These are phyloP conservation scores for Suillus sp. DNA, from an alignment of 768 basidiomycete genomes.

Conservation along the genomic window DNA sequence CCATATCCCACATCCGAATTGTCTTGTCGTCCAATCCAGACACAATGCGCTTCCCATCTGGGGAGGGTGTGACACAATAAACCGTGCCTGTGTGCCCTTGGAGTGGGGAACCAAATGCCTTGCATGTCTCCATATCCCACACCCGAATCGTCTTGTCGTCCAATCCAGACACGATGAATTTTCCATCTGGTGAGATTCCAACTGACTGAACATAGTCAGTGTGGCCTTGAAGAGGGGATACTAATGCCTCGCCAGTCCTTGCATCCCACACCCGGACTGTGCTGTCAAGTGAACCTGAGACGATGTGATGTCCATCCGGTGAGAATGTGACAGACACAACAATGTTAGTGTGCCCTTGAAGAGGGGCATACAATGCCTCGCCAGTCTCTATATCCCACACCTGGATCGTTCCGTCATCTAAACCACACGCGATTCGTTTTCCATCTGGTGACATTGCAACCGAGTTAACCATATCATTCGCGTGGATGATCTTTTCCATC, in stretches of 20 bases:
- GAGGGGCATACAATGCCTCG: not conserved
- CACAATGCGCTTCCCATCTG: conserved; percentile 3
- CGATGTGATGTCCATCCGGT: conserved; percentile 26
- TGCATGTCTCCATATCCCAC: conserved; percentile 15
- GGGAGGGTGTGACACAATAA: not conserved
- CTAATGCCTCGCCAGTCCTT: conserved; percentile 20
- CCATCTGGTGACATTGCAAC: not conserved
- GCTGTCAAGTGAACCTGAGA: conserved; percentile 17
- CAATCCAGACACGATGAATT: conserved; percentile 6
- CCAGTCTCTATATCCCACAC: conserved; percentile 7
- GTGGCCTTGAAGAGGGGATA: conserved; percentile 17
- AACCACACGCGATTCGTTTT: conserved; percentile 15
- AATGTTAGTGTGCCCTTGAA: not conserved
- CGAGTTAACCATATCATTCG: rapidly evolving
- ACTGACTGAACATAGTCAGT: not conserved
- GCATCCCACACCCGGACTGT: conserved; percentile 2
- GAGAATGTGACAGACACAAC: conserved; percentile 27
- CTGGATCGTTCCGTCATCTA: conserved; percentile 6
- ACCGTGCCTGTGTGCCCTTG: not conserved
- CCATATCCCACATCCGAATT: conserved; percentile 8
- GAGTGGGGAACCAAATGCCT: not conserved
- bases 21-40: conserved; percentile 5
- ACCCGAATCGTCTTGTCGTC: not conserved
- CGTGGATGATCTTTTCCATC: not conserved
- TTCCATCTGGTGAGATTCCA: not conserved